Percentiles rank a stretch among this genome's conserved stretches.
Conservation (phyloP, 2,329 filamentous ascomycete species). For the Podosphaera fusca region DNA sequence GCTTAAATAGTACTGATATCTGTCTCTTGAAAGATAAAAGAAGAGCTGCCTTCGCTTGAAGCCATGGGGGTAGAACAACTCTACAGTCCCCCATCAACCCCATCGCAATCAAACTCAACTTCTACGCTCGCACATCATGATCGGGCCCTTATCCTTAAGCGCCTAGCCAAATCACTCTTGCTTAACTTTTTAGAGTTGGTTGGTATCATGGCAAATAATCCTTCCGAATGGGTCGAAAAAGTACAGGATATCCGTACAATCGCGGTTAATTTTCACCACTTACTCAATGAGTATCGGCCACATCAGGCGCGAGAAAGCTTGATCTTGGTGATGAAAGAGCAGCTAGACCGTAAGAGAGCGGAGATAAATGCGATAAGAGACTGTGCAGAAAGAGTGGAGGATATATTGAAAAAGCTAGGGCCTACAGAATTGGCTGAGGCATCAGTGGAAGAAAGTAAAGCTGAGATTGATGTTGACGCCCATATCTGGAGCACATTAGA, state of each 20-base stretch:
- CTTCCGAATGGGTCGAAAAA: conserved; percentile 43
- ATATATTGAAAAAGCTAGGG: conserved; percentile 46
- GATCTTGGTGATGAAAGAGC: conserved; percentile 70
- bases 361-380: conserved; percentile 49
- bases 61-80: conserved; percentile 51
- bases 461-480: background rate
- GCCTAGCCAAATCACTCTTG: conserved; percentile 61
- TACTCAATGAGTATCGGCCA: conserved; percentile 83
- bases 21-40: conserved; percentile 23
- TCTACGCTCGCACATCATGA: conserved; percentile 28
- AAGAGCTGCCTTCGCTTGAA: conserved; percentile 41
- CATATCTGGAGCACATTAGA: background rate
- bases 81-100: conserved; percentile 21
- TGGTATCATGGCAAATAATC: conserved; percentile 44
- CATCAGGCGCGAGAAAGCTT: conserved; percentile 79
- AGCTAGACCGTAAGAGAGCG: conserved; percentile 45
- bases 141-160: conserved; percentile 45
- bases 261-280: conserved; percentile 76
- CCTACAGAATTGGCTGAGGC: conserved; percentile 19
- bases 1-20: conserved; percentile 5
- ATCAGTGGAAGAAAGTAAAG: background rate
- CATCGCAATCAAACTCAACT: background rate
- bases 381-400: conserved; percentile 48
- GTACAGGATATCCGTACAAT: conserved; percentile 58
- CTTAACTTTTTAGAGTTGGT: conserved; percentile 75